A percentile compares a stretch with the other conserved stretches of the same genome.
phyloP scores from a whole-genome alignment of 2,329 filamentous ascomycete genomes.

The Trichophyton verrucosum region DNA sequence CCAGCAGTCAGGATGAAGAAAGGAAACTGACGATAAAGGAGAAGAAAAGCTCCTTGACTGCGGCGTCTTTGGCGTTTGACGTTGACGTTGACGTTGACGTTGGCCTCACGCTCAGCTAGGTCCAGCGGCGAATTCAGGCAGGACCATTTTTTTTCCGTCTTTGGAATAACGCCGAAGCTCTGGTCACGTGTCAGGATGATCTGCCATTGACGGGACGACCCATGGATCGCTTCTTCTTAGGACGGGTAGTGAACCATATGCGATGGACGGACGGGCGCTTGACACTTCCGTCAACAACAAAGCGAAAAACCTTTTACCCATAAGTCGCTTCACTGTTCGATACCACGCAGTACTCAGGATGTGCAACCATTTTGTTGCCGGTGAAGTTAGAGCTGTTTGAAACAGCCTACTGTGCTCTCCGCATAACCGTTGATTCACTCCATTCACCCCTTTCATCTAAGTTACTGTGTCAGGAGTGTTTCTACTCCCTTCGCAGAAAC shows the following conservation, averaged over 20 bases:
- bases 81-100: not conserved
- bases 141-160: not conserved
- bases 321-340: not conserved
- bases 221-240: too few species aligned
- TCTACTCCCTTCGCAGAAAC: not conserved
- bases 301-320: too few species aligned
- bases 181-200: not conserved
- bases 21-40: too few species aligned
- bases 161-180: not conserved
- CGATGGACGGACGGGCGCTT: too few species aligned
- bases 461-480: not conserved
- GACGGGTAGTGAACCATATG: too few species aligned
- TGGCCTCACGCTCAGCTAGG: too few species aligned
- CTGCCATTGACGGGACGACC: not conserved
- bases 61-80: not conserved
- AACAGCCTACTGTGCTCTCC: not conserved
- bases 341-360: not conserved
- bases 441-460: not conserved
- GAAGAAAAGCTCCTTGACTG: not conserved
- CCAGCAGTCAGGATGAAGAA: not conserved
- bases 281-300: too few species aligned
- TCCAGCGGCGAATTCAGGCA: not conserved
- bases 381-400: not conserved
- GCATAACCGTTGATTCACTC: not conserved
- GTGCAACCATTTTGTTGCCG: not conserved